These are phyloP conservation scores for Prinsepia uniflora DNA, from an alignment of 306 rosid species.

Conservation along the genomic window DNA sequence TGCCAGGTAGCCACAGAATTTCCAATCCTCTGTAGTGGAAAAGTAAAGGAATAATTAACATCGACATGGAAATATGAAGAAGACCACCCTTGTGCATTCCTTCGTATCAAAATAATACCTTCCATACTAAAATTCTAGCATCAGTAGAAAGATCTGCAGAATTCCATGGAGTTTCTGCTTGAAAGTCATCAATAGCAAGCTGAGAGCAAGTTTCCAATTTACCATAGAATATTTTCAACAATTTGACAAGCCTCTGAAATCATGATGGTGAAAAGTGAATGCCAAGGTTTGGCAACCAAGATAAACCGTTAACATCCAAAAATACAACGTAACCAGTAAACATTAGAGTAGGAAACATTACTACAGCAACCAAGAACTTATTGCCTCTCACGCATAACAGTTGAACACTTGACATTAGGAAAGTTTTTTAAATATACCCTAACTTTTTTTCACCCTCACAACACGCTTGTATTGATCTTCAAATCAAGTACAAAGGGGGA, in stretches of 20 bases:
- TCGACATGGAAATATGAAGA: constrained; percentile 9
- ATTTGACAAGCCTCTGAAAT: constrained; percentile 65
- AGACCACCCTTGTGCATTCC: constrained; percentile 5
- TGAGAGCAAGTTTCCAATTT: constrained; percentile 59
- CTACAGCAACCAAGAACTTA: too few species aligned
- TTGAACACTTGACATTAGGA: too few species aligned
- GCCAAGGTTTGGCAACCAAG: constrained; percentile 95
- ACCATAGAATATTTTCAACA: constrained; percentile 52
- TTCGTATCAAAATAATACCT: constrained; percentile 41
- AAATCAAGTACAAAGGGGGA: too few species aligned
- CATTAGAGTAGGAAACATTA: too few species aligned
- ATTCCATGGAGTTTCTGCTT: constrained; percentile 65
- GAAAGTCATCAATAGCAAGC: constrained; percentile 45
- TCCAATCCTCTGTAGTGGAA: constrained; percentile 74
- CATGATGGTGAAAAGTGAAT: constrained; percentile 89
- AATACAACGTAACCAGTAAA: too few species aligned
- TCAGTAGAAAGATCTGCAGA: constrained; percentile 63
- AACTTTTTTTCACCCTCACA: too few species aligned
- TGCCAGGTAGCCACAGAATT: constrained; percentile 95
- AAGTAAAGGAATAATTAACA: constrained; percentile 5
- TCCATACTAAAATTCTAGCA: constrained; percentile 89
- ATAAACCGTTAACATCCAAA: too few species aligned
- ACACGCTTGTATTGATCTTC: too few species aligned
- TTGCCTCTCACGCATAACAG: too few species aligned
- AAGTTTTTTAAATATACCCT: too few species aligned